These are phyloP conservation scores for Scutellaria barbata DNA, from an alignment of 257 asterid species.

Conservation along the genomic window DNA sequence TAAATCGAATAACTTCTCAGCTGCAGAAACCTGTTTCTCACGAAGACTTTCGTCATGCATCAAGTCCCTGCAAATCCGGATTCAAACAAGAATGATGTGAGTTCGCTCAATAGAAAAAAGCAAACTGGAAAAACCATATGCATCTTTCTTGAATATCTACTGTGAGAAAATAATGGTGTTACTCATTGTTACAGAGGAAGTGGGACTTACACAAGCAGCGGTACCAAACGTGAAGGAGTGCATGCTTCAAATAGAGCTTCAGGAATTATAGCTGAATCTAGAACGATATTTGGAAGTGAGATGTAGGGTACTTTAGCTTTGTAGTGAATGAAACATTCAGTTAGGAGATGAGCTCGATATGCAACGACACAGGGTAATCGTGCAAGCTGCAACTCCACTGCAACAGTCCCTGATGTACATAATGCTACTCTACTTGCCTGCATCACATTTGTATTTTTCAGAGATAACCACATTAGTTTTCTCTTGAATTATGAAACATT, in stretches of 20 bases:
- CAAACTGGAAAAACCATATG: neutral
- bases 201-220: constrained; percentile 59
- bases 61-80: constrained; percentile 57
- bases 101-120: neutral
- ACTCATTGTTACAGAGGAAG: neutral
- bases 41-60: constrained; percentile 58
- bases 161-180: neutral
- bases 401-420: constrained; percentile 95
- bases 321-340: constrained; percentile 79
- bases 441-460: constrained; percentile 26
- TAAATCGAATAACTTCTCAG: constrained; percentile 57
- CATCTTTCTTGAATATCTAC: constrained; percentile 1
- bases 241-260: constrained; percentile 85
- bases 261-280: constrained; percentile 73
- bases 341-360: constrained; percentile 84
- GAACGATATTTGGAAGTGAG: constrained; percentile 85
- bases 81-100: constrained; percentile 1
- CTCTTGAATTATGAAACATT: neutral
- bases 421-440: constrained; percentile 89
- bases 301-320: constrained; percentile 83
- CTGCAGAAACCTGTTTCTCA: constrained; percentile 61
- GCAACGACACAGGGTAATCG: constrained; percentile 92
- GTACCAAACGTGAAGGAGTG: constrained; percentile 70
- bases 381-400: constrained; percentile 91
- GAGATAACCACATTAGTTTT: constrained; percentile 7